Evolutionary conservation across 495 filamentous ascomycete species (phyloP), one percentile per base, ranked within the genome.

Genomic region (Tuber melanosporum): DNA sequence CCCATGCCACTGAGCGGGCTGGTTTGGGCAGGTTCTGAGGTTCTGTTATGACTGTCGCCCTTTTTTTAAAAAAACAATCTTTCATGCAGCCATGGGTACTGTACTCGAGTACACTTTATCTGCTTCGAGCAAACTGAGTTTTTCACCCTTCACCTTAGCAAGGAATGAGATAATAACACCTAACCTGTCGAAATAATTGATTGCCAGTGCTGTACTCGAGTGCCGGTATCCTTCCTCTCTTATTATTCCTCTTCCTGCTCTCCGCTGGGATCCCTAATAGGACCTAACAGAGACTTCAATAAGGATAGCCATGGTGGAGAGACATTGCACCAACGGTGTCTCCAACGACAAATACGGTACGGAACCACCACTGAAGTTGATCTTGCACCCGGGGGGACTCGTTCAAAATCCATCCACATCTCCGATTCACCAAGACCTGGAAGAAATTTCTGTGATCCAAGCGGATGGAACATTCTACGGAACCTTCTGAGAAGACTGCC

Each of bases 1-100:
- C 78, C 78, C 77, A 79, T 80, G 77, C 77, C 46, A 77, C 47
- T 70, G 26, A 32, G 12, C 5, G 26, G 32, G 44, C 78, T 80
- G 71, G 78, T 79, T 80, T 76, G 73, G 78, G 78, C 78, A 80
- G 78, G 77, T 80, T 32, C 57, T 66, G 57, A 32, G n/a, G 57
- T 66, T 80, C 78, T 71, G 73, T 79, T 52, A 73, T 80, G 76
- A 71, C 45, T 75, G 71, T 79, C 74, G 45, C 73, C 70, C 77
- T 71, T 69, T 75, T 49, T 45, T 78, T 78, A n/a, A n/a, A n/a
- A n/a, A 32, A 66, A 17, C 57, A 66, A 26, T 32, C 57, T 14
- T n/a, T 66, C 57, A 66, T 66, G 57, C 57, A 66, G 26, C 57
- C n/a, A 32, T 32, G 26, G 57, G 12, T 32, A 42, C 42, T 8